Evolutionary conservation across 768 basidiomycete genomes (phyloP), one percentile per base, ranked within the genome.

Genomic region (Cyathus striatus): DNA sequence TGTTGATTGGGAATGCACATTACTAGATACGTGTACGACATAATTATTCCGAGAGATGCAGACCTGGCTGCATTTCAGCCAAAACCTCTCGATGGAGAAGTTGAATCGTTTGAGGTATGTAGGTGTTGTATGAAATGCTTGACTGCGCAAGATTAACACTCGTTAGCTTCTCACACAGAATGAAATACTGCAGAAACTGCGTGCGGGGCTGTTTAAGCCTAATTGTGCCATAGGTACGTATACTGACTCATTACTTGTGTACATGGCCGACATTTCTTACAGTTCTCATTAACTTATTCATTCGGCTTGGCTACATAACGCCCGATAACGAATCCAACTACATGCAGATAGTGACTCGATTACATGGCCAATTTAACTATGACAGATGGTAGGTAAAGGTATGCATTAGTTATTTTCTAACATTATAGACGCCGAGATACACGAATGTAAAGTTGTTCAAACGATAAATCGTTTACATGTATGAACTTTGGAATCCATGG

Each of bases 261-360:
- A 22, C 33, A 13, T 35, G 18, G 16, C 38, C 13, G 20, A 17
- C 10, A 23, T 22, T 4, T 13, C 4, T n/a, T 7, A 6, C 38
- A 90, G 91, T 93, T 13, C 66, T 97, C 38, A 67, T 98, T 36
- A 94, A 98, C 61, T 83, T 97, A 46, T 75, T 98, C 61, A 76
- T 97, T 39, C 79, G 94, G 1, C 82, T 86, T 45, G 93, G 93
- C 1, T 72, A 83, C 47, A 69, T 97, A 40, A 94, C 90, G 0
- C 78, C 90, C 0, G 93, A 95, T 47, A 88, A 83, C 46, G 96
- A 98, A 57, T 81, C 86, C 1, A 70, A 89, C 46, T 94, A 76
- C 55, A 64, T 86, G 62, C 83, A 90, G 58, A 85, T 96, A 32
- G 52, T 78, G 9, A 85, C 84, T 10, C 73, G 81, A 6, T 57